Evolutionary conservation across 345 rosid species (phyloP).

Genomic region (Raphanus sativus): DNA sequence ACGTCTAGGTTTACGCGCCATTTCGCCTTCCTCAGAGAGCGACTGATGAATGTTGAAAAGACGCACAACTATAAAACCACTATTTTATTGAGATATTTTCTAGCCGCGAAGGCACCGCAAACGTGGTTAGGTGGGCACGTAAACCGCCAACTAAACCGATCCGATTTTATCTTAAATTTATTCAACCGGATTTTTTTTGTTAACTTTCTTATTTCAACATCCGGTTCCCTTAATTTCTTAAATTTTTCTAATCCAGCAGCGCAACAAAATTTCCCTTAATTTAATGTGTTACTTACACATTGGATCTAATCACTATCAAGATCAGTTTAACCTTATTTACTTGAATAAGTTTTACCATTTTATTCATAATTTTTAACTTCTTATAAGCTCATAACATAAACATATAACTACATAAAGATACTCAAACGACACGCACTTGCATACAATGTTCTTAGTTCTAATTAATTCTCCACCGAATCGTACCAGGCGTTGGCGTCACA

Average conservation of each 20-base stretch:
- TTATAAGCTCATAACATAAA: neutral
- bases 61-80: too few relatives aligned
- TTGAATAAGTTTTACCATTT: neutral
- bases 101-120: too few relatives aligned
- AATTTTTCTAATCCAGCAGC: too few relatives aligned
- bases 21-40: slow-evolving; percentile 5
- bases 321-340: neutral
- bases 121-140: too few relatives aligned
- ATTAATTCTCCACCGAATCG: neutral
- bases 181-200: too few relatives aligned
- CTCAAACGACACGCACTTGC: neutral
- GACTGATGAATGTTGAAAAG: neutral
- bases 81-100: too few relatives aligned
- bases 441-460: neutral
- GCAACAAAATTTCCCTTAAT: too few relatives aligned
- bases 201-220: too few relatives aligned
- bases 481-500: slow-evolving; percentile 22
- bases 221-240: too few relatives aligned
- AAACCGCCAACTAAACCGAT: too few relatives aligned
- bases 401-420: neutral
- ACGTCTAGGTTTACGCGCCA: slow-evolving; percentile 41
- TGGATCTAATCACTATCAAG: neutral
- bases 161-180: too few relatives aligned
- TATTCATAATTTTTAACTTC: neutral
- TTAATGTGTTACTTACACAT: neutral